Conservation (phyloP, 2,329 filamentous ascomycete genomes). For the Aspergillus sp. region DNA sequence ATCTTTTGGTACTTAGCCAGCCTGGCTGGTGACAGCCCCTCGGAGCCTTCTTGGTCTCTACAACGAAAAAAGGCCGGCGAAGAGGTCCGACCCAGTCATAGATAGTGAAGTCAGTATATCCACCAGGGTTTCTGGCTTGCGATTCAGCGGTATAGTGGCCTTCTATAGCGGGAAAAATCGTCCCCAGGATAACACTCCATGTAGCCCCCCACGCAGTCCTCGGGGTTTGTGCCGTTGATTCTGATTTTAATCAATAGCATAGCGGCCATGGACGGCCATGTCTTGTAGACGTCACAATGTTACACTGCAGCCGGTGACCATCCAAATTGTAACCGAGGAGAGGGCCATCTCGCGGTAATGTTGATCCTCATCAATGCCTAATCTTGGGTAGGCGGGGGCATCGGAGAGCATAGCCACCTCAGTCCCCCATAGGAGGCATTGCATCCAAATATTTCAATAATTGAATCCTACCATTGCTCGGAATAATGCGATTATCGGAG, state of each 20-base stretch:
- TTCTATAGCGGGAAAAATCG: background rate
- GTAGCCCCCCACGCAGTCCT: background rate
- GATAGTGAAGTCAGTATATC: background rate
- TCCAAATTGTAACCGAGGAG: conserved; percentile 1
- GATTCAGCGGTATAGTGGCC: background rate
- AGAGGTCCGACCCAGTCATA: background rate
- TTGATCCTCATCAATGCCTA: background rate
- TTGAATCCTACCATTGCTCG: conserved; percentile 3
- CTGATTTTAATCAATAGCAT: background rate
- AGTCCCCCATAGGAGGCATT: background rate
- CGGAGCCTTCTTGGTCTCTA: background rate
- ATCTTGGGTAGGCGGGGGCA: background rate
- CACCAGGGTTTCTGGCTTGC: background rate
- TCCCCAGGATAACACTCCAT: background rate
- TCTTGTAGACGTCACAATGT: conserved; percentile 6
- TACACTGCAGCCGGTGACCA: conserved; percentile 6
- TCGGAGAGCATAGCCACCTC: background rate
- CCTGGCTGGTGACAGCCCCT: background rate
- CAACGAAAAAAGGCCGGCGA: background rate
- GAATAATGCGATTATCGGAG: conserved; percentile 21
- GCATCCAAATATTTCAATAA: background rate
- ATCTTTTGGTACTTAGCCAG: no score
- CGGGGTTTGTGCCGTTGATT: background rate
- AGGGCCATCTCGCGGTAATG: background rate
- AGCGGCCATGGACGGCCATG: background rate